Base-by-base conservation (phyloP, 208 protist genomes). In the Wallacemonas rigidus region DNA sequence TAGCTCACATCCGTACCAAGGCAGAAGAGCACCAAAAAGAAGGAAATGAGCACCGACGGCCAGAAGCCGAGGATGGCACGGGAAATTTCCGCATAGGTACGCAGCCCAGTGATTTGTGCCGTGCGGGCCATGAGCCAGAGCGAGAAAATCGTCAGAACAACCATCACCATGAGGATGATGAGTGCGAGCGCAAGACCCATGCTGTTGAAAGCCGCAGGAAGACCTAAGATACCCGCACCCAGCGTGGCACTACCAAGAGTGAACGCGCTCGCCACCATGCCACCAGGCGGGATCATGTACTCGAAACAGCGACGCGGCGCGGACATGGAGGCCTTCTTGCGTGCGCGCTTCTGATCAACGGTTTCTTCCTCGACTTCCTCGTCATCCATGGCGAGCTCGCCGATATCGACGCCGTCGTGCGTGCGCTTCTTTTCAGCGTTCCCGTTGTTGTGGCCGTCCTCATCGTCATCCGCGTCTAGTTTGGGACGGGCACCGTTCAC, bases 1-100 rank as follows among this genome's bases (percentile, higher is more conserved):
- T 92, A 96, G 9, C 83, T 87, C n/a, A 96, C 82, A 47, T 82
- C 80, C 0, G 57, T 80, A 44, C 91, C 88, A n/a, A 91, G 26
- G 63, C 74, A 83, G 70, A 78, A 87, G 47, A 55, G 64, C 14
- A 80, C 58, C 74, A 88, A 79, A 36, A 87, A 69, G 53, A 75
- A 47, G 14, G 62, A 69, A 14, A 75, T 75, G 41, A 74, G 36
- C 7, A 57, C n/a, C 38, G 70, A 74, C 11, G 62, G 61, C 61
- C 54, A 75, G 43, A 55, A 70, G n/a, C 71, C 62, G 17, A 69
- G 47, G 38, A 85, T 11, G 1, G 82, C 77, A 51, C 44, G 63
- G 55, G 40, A 26, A 41, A 87, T 60, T 1, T 76, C 83, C 62
- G 88, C 83, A 62, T 87, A 95, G 7, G 79, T 84, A 35, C 71